phyloP scores from a whole-genome alignment of 1,284 basidiomycete species.

The Melampsora larici-populina region DNA sequence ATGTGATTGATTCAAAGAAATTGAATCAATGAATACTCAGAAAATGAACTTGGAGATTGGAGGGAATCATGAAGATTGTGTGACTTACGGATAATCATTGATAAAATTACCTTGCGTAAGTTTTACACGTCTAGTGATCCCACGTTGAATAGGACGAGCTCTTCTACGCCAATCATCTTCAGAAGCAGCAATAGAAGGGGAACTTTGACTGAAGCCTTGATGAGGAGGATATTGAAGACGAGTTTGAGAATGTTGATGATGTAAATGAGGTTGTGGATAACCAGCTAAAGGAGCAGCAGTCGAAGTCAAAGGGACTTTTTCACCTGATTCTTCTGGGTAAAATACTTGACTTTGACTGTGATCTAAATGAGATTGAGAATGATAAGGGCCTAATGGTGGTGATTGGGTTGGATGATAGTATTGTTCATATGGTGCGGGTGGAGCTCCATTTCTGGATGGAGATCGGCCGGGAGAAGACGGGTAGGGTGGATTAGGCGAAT shows the following conservation, averaged over 20 bases:
- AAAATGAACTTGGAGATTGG: not conserved
- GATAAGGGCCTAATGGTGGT: not conserved
- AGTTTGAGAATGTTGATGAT: not conserved
- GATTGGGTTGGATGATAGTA: not conserved
- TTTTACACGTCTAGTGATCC: slow-evolving; percentile 71
- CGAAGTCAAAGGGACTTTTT: not conserved
- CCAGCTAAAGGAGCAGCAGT: slow-evolving; percentile 5
- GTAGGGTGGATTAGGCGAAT: not conserved
- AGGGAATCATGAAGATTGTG: not conserved
- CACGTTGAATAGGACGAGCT: slow-evolving; percentile 54
- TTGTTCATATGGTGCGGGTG: not conserved
- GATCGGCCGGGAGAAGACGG: not conserved
- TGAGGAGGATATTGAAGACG: not conserved
- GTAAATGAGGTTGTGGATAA: not conserved
- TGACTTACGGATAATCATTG: slow-evolving; percentile 49
- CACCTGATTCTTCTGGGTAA: not conserved
- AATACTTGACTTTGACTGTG: not conserved
- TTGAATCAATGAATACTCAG: not conserved
- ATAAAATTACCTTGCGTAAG: slow-evolving; percentile 65
- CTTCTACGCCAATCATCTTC: slow-evolving; percentile 51
- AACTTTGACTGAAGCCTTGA: not conserved
- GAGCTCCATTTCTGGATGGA: not conserved
- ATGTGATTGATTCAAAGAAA: too few relatives aligned
- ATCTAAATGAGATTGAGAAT: not conserved
- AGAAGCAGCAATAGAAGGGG: not conserved